Evolutionary conservation across 2,329 filamentous ascomycete genomes (phyloP).

Genomic region (Penicillium janthinellum): DNA sequence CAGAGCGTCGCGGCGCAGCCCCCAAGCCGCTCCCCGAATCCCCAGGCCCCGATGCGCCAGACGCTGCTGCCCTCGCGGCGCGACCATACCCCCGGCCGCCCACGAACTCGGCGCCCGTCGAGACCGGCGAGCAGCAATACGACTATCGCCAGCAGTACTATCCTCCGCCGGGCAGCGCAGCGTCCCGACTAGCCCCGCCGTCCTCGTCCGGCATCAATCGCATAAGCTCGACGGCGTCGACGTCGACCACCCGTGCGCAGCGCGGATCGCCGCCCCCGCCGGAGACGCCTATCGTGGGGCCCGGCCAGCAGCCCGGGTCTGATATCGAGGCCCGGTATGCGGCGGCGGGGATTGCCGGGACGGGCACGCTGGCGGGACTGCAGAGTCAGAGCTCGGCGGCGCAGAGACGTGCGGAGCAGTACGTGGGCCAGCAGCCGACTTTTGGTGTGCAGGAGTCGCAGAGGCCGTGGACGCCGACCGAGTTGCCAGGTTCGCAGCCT

Average conservation of each 20-base stretch:
- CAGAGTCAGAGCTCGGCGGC: slow-evolving; percentile 77
- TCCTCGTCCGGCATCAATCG: slow-evolving; percentile 46
- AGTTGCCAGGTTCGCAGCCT: slow-evolving; percentile 79
- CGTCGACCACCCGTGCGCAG: slow-evolving; percentile 86
- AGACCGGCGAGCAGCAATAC: slow-evolving; percentile 43
- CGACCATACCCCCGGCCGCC: slow-evolving; percentile 52
- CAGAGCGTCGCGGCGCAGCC: slow-evolving; percentile 73
- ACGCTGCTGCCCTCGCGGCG: slow-evolving; percentile 79
- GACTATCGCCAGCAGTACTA: slow-evolving; percentile 65
- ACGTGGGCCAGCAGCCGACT: slow-evolving; percentile 56
- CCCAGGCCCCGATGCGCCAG: slow-evolving; percentile 71
- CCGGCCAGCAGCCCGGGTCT: slow-evolving; percentile 68
- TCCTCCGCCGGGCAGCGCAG: slow-evolving; percentile 52
- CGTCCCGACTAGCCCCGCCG: slow-evolving; percentile 24
- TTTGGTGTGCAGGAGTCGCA: slow-evolving; percentile 38
- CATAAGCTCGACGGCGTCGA: slow-evolving; percentile 82
- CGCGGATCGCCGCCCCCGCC: slow-evolving; percentile 92
- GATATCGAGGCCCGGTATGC: slow-evolving; percentile 92
- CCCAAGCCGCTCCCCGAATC: slow-evolving; percentile 84
- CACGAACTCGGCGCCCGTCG: slow-evolving; percentile 38
- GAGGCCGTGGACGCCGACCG: slow-evolving; percentile 93
- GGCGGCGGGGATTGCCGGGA: slow-evolving; percentile 84
- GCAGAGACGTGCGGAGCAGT: slow-evolving; percentile 77
- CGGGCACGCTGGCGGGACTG: slow-evolving; percentile 76
- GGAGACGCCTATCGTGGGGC: slow-evolving; percentile 81